Conservation (phyloP, 2,329 filamentous ascomycete species). For the Calonectria honghensis region DNA sequence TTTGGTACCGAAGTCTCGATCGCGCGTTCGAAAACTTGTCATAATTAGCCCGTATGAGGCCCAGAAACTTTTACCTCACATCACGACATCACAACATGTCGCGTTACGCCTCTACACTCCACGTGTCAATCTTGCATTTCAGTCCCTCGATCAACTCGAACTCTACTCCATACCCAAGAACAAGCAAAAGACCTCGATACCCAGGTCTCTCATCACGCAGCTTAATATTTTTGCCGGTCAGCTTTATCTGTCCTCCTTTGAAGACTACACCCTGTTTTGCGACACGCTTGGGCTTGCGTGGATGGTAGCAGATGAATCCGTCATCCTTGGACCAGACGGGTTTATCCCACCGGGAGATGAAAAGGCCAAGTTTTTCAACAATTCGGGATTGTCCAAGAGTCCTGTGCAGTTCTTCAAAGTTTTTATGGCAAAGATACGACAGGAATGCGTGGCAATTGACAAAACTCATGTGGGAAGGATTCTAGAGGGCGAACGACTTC, state of each 20-base stretch:
- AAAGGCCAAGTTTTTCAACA: slow-evolving; percentile 36
- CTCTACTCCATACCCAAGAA: slow-evolving; percentile 47
- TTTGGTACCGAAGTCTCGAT: not conserved
- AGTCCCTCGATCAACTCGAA: slow-evolving; percentile 42
- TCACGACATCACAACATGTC: slow-evolving; percentile 61
- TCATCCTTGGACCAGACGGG: slow-evolving; percentile 51
- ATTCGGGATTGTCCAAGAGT: slow-evolving; percentile 56
- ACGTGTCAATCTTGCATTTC: slow-evolving; percentile 58
- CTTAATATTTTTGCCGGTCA: slow-evolving; percentile 82
- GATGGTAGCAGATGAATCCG: slow-evolving; percentile 56
- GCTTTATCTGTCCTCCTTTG: slow-evolving; percentile 74
- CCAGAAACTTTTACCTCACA: slow-evolving; percentile 65
- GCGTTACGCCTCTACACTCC: slow-evolving; percentile 72
- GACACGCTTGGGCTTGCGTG: slow-evolving; percentile 70
- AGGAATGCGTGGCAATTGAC: slow-evolving; percentile 61
- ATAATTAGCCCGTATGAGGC: slow-evolving; percentile 77
- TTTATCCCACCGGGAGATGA: slow-evolving; percentile 56
- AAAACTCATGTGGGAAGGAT: slow-evolving; percentile 65
- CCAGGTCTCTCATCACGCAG: slow-evolving; percentile 61
- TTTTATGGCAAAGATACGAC: slow-evolving; percentile 61
- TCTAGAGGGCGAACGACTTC: slow-evolving; percentile 54
- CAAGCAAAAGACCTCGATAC: accelerated
- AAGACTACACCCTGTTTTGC: slow-evolving; percentile 73
- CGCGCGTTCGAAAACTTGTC: not conserved
- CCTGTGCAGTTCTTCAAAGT: slow-evolving; percentile 62